Evolutionary conservation across 345 rosid genomes (phyloP), one percentile per base, ranked within the genome.

Genomic region (Camelina hispida): DNA sequence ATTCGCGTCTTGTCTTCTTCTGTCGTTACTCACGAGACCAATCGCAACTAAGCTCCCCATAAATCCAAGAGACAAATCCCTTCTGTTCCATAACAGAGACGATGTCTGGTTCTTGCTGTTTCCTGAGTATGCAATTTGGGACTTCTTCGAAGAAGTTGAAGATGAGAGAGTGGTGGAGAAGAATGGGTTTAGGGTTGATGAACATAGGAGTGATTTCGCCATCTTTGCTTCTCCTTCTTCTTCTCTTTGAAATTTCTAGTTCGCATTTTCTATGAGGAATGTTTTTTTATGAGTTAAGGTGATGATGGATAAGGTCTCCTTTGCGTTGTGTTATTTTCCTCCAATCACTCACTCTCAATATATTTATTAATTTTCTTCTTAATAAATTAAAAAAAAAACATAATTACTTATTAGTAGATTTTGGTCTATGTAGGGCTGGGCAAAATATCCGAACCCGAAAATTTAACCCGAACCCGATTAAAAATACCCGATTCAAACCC

Each of bases 51-150:
- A 74, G 63, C 84, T 74, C 61, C 87, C 50, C 54, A 91, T 56
- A 62, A 91, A 80, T 48, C 88, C 65, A 58, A 87, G 47, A 0
- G 91, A 84, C 32, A 91, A 38, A 17, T 83, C 82, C 73, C 98
- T 83, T 74, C 83, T 89, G 61, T 79, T 81, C 44, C 81, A 53
- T 18, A 57, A 53, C 44, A 86, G 82, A 37, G 79, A 28, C 30
- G 78, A 47, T 66, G 74, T 43, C 50, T 78, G 78, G 74, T 58
- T 78, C 74, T 58, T 71, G 68, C 0, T 47, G 72, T 57, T 77
- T 58, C 84, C 86, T 13, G 68, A 73, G 37, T 47, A 71, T 34
- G 88, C 86, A 50, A 77, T 40, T 64, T 59, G 77, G 57, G 0
- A 65, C 23, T 58, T 77, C 68, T 54, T 71, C 17, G 68, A 69